Conservation (phyloP, 345 rosid genomes). For the Leavenworthia alabamica region DNA sequence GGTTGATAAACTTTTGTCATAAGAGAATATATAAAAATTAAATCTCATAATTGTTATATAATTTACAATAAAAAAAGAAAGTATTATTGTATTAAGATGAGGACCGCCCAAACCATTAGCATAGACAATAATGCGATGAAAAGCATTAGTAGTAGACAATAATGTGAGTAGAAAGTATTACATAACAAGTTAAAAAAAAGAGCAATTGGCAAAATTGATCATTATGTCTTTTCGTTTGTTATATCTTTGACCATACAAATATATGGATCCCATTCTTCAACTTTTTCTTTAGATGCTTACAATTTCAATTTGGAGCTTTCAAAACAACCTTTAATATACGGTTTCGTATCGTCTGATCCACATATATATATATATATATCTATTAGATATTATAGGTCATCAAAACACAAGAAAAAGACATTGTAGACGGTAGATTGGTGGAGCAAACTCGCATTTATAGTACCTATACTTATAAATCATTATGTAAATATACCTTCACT, state of each 20-base stretch:
- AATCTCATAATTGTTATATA: background rate
- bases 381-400: slow-evolving; percentile 4
- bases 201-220: slow-evolving; percentile 12
- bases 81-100: slow-evolving; percentile 12
- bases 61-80: background rate
- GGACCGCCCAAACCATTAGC: slow-evolving; percentile 29
- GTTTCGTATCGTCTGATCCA: slow-evolving; percentile 9
- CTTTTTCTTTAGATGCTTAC: slow-evolving; percentile 15
- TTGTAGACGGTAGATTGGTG: slow-evolving; percentile 1
- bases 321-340: slow-evolving; percentile 6
- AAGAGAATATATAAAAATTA: background rate
- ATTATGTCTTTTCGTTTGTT: slow-evolving; percentile 19
- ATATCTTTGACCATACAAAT: slow-evolving; percentile 25
- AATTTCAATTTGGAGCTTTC: slow-evolving; percentile 6
- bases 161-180: slow-evolving; percentile 19
- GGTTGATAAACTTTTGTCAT: background rate
- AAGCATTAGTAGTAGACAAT: slow-evolving; percentile 21
- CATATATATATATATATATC: background rate
- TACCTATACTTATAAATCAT: background rate
- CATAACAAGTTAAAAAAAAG: slow-evolving; percentile 19
- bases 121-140: slow-evolving; percentile 17
- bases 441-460: too few relatives aligned
- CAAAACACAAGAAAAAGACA: background rate
- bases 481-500: background rate
- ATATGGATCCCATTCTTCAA: slow-evolving; percentile 24